Evolutionary conservation across 2,329 filamentous ascomycete species (phyloP).

Genomic region (Alternaria sp.): DNA sequence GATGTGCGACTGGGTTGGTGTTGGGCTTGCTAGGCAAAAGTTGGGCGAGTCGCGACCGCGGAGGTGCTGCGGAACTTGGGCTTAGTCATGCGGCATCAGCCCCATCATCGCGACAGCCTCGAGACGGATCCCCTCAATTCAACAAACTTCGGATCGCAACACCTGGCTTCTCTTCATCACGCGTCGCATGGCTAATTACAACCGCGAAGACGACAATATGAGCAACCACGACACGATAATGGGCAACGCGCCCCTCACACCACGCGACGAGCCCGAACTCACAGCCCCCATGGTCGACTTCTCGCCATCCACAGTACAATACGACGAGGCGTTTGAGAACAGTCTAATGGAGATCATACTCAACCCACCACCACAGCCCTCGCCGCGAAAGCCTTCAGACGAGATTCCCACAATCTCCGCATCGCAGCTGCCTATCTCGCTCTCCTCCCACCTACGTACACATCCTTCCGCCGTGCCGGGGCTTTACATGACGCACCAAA

Average conservation of each 20-base stretch:
- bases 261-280: conserved; percentile 37
- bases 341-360: conserved; percentile 50
- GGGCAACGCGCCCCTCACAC: conserved; percentile 42
- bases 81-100: conserved; percentile 10
- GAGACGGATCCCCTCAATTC: background rate
- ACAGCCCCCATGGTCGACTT: conserved; percentile 47
- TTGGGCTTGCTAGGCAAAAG: background rate
- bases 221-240: conserved; percentile 28
- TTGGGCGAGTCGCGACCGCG: conserved; percentile 7
- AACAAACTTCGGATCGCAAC: background rate
- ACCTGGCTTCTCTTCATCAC: background rate
- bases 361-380: conserved; percentile 33
- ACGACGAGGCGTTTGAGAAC: conserved; percentile 55
- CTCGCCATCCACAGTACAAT: conserved; percentile 52
- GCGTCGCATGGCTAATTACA: background rate
- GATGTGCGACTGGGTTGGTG: background rate
- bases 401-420: conserved; percentile 37
- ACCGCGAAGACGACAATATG: conserved; percentile 16
- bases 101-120: conserved; percentile 1
- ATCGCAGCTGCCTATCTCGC: conserved; percentile 50
- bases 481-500: conserved; percentile 53
- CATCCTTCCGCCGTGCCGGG: conserved; percentile 53
- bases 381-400: conserved; percentile 27
- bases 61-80: conserved; percentile 12
- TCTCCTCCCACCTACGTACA: conserved; percentile 52